A percentile compares a stretch with the other conserved stretches of the same genome.
phyloP scores from a whole-genome alignment of 768 basidiomycete genomes.

The Hemileccinum rubropunctum region DNA sequence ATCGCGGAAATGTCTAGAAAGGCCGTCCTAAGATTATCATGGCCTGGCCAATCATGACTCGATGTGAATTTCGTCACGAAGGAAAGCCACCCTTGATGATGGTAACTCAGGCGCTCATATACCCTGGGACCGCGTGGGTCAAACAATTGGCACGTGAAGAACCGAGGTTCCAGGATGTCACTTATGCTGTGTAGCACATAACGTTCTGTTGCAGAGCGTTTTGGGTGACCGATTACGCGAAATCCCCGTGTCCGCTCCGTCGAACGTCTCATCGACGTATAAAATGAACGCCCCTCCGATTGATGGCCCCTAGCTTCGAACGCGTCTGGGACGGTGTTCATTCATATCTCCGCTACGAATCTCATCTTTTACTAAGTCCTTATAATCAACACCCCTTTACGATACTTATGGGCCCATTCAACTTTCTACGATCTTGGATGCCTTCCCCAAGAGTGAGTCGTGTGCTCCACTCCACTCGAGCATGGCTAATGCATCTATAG shows the following conservation, averaged over 20 bases:
- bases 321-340: slow-evolving; percentile 23
- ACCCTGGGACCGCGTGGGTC: slow-evolving; percentile 19
- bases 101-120: slow-evolving; percentile 13
- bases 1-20: slow-evolving; percentile 16
- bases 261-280: slow-evolving; percentile 24
- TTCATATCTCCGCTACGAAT: slow-evolving; percentile 14
- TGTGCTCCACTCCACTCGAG: background rate
- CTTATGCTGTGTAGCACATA: slow-evolving; percentile 6
- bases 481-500: slow-evolving; percentile 19
- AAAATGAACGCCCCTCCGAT: slow-evolving; percentile 21
- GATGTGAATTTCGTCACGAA: slow-evolving; percentile 9
- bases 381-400: slow-evolving; percentile 22
- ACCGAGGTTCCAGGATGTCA: slow-evolving; percentile 1
- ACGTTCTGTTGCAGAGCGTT: background rate
- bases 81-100: slow-evolving; percentile 3
- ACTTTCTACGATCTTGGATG: slow-evolving; percentile 19
- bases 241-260: slow-evolving; percentile 21
- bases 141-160: slow-evolving; percentile 17
- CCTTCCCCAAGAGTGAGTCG: slow-evolving; percentile 26
- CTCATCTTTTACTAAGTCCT: slow-evolving; percentile 15
- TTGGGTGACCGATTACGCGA: slow-evolving; percentile 22
- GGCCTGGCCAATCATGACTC: slow-evolving; percentile 14
- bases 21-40: slow-evolving; percentile 9
- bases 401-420: slow-evolving; percentile 27
- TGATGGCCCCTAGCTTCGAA: slow-evolving; percentile 17